Conservation (phyloP, 169 alveolate species). For the Eimeria acervulina region DNA sequence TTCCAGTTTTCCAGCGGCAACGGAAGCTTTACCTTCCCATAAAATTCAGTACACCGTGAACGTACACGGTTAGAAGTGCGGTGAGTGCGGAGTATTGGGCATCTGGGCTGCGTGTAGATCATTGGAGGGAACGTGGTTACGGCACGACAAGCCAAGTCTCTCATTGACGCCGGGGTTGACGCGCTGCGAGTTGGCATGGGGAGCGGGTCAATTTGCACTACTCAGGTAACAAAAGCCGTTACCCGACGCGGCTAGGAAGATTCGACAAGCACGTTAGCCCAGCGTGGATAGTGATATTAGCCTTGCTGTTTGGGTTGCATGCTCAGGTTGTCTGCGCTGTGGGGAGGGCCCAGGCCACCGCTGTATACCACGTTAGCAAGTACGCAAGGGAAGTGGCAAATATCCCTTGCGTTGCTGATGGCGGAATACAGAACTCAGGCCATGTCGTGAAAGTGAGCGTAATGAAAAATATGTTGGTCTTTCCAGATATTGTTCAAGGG, state of each 20-base stretch:
- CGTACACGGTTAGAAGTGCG: neutral
- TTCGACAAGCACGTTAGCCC: neutral
- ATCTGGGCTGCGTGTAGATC: slow-evolving; percentile 84
- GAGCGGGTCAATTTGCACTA: slow-evolving; percentile 97
- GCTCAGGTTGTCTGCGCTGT: slow-evolving; percentile 93
- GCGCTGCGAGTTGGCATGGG: slow-evolving; percentile 95
- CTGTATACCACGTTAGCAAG: slow-evolving; percentile 95
- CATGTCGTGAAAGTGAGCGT: slow-evolving; percentile 94
- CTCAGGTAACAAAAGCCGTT: slow-evolving; percentile 87
- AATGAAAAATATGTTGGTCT: neutral
- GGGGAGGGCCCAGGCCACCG: slow-evolving; percentile 96
- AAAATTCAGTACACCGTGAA: neutral
- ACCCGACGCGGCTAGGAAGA: too few species aligned
- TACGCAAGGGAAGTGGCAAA: slow-evolving; percentile 90
- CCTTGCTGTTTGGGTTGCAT: neutral
- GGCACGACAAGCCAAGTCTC: slow-evolving; percentile 93
- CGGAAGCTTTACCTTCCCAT: neutral
- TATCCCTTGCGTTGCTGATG: slow-evolving; percentile 96
- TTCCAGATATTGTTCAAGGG: too few species aligned
- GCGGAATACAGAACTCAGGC: slow-evolving; percentile 97
- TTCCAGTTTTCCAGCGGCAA: neutral
- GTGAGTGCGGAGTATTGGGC: neutral
- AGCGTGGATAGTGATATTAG: neutral
- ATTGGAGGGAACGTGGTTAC: slow-evolving; percentile 97
- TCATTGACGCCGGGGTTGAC: slow-evolving; percentile 87